phyloP scores from a whole-genome alignment of 306 rosid genomes.

The Vachellia pachyceras region DNA sequence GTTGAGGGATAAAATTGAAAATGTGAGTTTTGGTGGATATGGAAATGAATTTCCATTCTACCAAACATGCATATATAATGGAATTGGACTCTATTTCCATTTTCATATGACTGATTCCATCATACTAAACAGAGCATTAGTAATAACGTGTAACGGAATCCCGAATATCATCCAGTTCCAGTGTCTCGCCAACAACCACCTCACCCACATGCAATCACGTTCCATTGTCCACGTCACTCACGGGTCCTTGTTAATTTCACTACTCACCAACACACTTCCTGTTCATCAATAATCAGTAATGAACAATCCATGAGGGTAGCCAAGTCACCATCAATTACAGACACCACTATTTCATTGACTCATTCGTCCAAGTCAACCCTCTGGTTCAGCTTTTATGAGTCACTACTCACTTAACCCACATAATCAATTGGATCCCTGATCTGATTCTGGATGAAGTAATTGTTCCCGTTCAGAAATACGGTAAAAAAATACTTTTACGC shows the following conservation, averaged over 20 bases:
- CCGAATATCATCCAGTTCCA: constrained; percentile 23
- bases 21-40: too few relatives aligned
- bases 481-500: too few relatives aligned
- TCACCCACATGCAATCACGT: constrained; percentile 46
- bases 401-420: background rate
- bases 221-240: constrained; percentile 19
- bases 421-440: too few relatives aligned
- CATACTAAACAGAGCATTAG: too few relatives aligned
- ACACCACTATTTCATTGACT: background rate
- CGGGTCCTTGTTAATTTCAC: background rate
- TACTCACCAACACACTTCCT: background rate
- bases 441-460: too few relatives aligned
- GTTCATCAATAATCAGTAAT: background rate
- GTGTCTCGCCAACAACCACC: constrained; percentile 39
- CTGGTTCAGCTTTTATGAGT: background rate
- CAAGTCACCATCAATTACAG: background rate
- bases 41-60: too few relatives aligned
- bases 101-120: too few relatives aligned
- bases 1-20: too few relatives aligned
- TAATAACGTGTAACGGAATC: background rate
- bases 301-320: constrained; percentile 1
- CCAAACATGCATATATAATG: too few relatives aligned
- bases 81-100: too few relatives aligned
- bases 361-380: background rate
- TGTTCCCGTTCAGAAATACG: too few relatives aligned